Conservation (phyloP, 805 yeast genomes). For the Lachancea kluyveri region DNA sequence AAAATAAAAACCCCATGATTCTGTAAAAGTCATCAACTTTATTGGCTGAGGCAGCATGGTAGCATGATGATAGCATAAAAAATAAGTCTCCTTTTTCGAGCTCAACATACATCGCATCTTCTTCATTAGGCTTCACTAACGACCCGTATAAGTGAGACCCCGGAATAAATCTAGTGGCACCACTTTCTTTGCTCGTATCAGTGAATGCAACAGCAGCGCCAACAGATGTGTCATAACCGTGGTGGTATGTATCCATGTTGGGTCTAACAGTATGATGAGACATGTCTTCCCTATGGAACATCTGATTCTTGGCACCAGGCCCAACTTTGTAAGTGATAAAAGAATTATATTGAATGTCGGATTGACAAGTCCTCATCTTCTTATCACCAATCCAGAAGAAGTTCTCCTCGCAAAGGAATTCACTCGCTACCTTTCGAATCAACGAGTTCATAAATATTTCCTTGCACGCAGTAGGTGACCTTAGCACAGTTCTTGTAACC, state of each 20-base stretch:
- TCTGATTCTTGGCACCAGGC: constrained; percentile 26
- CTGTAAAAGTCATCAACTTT: constrained; percentile 23
- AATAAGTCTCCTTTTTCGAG: constrained; percentile 29
- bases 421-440: constrained; percentile 8
- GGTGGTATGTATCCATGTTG: constrained; percentile 7
- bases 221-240: constrained; percentile 11
- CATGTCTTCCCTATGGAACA: constrained; percentile 27
- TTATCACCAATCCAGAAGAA: constrained; percentile 16
- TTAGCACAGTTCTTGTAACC: constrained; percentile 19
- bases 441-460: constrained; percentile 10
- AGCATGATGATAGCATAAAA: constrained; percentile 28
- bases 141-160: constrained; percentile 33
- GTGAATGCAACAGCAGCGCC: constrained; percentile 13
- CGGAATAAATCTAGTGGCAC: constrained; percentile 30
- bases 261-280: constrained; percentile 24
- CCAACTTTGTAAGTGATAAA: constrained; percentile 25
- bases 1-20: constrained; percentile 23
- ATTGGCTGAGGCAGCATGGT: constrained; percentile 31
- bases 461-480: constrained; percentile 11
- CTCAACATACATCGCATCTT: constrained; percentile 23
- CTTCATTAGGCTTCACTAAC: constrained; percentile 21
- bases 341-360: constrained; percentile 22
- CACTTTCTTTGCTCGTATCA: constrained; percentile 21
- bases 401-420: constrained; percentile 15
- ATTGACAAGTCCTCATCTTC: constrained; percentile 11